Conservation (phyloP, 2,329 filamentous ascomycete genomes). For the Penicillium sclerotigenum region DNA sequence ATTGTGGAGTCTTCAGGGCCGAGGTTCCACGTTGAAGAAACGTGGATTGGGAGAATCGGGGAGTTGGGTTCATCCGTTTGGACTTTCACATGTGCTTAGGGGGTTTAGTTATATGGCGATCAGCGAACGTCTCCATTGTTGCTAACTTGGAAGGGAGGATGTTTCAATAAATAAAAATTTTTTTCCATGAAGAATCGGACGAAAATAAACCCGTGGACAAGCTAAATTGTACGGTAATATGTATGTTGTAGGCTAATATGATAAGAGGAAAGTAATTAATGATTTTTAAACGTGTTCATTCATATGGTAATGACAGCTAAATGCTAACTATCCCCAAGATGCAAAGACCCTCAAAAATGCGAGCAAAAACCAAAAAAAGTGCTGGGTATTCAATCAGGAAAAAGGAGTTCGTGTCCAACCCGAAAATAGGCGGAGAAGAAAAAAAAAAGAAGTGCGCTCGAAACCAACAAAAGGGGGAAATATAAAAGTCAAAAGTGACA, state of each 20-base stretch:
- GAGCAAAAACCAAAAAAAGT: background rate
- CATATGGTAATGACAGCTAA: background rate
- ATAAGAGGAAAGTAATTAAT: background rate
- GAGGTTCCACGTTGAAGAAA: background rate
- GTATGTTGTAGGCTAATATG: background rate
- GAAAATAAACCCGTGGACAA: background rate
- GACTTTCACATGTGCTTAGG: background rate
- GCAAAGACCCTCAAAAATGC: constrained; percentile 4
- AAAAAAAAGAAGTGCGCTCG: constrained; percentile 14
- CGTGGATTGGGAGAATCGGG: background rate
- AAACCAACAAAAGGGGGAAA: constrained; percentile 11
- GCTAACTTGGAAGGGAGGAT: background rate
- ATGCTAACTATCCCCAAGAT: constrained; percentile 7
- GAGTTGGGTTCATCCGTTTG: constrained; percentile 1
- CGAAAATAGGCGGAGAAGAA: constrained; percentile 2
- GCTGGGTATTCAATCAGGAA: constrained; percentile 9
- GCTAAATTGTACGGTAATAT: background rate
- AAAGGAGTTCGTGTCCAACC: constrained; percentile 2
- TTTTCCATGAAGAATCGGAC: background rate
- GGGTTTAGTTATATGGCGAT: background rate
- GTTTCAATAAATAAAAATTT: background rate
- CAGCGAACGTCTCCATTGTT: background rate
- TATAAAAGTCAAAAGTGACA: background rate
- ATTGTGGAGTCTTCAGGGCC: background rate
- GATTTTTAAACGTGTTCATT: constrained; percentile 3